phyloP scores from a whole-genome alignment of 164 flowering plant genomes.

The Brasenia schreberi region DNA sequence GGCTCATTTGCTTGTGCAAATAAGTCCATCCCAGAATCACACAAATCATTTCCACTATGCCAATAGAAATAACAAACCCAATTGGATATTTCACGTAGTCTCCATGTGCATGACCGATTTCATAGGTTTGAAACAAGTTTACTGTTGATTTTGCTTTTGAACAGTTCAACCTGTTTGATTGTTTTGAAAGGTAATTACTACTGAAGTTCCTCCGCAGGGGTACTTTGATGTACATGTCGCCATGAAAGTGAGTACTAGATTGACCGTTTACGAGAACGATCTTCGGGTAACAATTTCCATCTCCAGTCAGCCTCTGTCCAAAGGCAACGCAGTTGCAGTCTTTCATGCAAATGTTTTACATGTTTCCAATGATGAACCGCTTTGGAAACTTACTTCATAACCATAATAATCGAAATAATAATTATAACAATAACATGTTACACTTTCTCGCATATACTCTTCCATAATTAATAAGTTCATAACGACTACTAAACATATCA shows the following conservation, averaged over 20 bases:
- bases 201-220: slow-evolving; percentile 2
- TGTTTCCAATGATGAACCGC: background rate
- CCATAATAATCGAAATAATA: too few species aligned
- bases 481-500: too few species aligned
- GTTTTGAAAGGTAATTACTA: background rate
- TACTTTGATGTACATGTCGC: slow-evolving; percentile 9
- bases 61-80: slow-evolving; percentile 5
- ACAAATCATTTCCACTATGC: slow-evolving; percentile 8
- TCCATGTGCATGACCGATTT: background rate
- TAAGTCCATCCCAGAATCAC: slow-evolving; percentile 7
- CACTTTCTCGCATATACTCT: too few species aligned
- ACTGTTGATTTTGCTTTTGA: background rate
- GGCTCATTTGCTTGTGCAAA: background rate
- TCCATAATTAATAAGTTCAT: too few species aligned
- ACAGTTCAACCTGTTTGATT: background rate
- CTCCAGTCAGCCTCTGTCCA: background rate
- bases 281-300: slow-evolving; percentile 11
- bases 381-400: background rate
- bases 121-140: background rate
- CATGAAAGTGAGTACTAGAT: slow-evolving; percentile 1
- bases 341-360: slow-evolving; percentile 15
- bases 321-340: slow-evolving; percentile 12
- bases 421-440: too few species aligned
- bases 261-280: slow-evolving; percentile 13
- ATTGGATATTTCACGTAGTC: slow-evolving; percentile 3